These are phyloP conservation scores for Rhipidocladum racemiflorum DNA, from an alignment of 176 grass and related monocot genomes.

Conservation along the genomic window DNA sequence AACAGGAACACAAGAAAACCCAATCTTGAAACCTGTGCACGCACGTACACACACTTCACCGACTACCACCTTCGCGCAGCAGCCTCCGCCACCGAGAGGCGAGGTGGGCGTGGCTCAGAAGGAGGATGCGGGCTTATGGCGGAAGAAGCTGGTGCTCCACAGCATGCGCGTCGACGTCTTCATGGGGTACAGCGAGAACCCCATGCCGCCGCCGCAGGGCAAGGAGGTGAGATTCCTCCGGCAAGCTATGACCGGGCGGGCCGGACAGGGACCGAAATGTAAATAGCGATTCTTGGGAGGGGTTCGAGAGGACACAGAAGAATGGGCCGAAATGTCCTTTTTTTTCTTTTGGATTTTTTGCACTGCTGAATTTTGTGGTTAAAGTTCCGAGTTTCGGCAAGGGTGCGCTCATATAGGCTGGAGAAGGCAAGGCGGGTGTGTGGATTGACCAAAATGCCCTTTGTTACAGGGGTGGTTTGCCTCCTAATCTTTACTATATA, in stretches of 20 bases:
- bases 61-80: slow-evolving; percentile 16
- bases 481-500: neutral
- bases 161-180: slow-evolving; percentile 67
- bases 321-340: neutral
- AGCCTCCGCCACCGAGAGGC: slow-evolving; percentile 28
- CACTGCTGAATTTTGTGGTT: slow-evolving; percentile 8
- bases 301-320: neutral
- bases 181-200: slow-evolving; percentile 80
- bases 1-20: slow-evolving; percentile 33
- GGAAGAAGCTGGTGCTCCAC: slow-evolving; percentile 80
- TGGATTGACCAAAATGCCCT: slow-evolving; percentile 25
- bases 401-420: neutral
- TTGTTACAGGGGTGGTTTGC: neutral
- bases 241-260: slow-evolving; percentile 34
- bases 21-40: slow-evolving; percentile 25
- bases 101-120: slow-evolving; percentile 27
- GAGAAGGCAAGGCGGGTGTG: neutral
- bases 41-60: slow-evolving; percentile 15
- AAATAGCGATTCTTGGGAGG: neutral
- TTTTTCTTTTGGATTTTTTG: neutral
- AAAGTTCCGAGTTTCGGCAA: neutral
- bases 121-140: slow-evolving; percentile 64
- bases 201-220: slow-evolving; percentile 54
- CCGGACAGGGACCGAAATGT: neutral
- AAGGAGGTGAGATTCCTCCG: slow-evolving; percentile 21